A percentile compares a stretch with the other conserved stretches of the same genome.
Conservation (phyloP, 306 rosid species). For the Medicago ruthenica region DNA sequence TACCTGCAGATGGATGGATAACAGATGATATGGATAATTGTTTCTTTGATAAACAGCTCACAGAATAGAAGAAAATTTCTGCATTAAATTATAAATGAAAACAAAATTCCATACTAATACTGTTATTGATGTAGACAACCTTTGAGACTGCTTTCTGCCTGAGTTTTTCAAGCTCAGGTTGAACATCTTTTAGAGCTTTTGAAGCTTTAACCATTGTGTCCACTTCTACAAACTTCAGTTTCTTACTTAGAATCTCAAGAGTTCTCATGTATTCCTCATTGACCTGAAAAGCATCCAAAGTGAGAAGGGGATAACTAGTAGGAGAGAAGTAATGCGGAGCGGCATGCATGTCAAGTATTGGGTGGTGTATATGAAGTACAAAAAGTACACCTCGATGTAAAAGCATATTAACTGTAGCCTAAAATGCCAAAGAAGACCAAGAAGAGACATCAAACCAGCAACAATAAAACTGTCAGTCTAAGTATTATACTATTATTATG, state of each 20-base stretch:
- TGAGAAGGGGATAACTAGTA: slow-evolving; percentile 23
- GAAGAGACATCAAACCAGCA: neutral
- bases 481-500: neutral
- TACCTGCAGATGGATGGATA: slow-evolving; percentile 63
- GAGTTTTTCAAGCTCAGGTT: slow-evolving; percentile 96
- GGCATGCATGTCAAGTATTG: slow-evolving; percentile 25
- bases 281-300: slow-evolving; percentile 64
- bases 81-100: slow-evolving; percentile 29
- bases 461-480: neutral
- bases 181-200: slow-evolving; percentile 95
- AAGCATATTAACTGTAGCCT: slow-evolving; percentile 17
- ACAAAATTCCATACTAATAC: slow-evolving; percentile 9
- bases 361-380: slow-evolving; percentile 33
- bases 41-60: slow-evolving; percentile 19
- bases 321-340: neutral
- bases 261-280: slow-evolving; percentile 95
- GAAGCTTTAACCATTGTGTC: slow-evolving; percentile 89
- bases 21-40: slow-evolving; percentile 21
- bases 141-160: slow-evolving; percentile 94
- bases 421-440: slow-evolving; percentile 26
- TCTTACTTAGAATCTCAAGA: slow-evolving; percentile 89
- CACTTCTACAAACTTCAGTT: slow-evolving; percentile 84
- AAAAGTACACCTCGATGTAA: slow-evolving; percentile 26
- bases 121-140: slow-evolving; percentile 54
- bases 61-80: neutral